Conservation (phyloP, 495 filamentous ascomycete genomes). For the Penicillium taxi region DNA sequence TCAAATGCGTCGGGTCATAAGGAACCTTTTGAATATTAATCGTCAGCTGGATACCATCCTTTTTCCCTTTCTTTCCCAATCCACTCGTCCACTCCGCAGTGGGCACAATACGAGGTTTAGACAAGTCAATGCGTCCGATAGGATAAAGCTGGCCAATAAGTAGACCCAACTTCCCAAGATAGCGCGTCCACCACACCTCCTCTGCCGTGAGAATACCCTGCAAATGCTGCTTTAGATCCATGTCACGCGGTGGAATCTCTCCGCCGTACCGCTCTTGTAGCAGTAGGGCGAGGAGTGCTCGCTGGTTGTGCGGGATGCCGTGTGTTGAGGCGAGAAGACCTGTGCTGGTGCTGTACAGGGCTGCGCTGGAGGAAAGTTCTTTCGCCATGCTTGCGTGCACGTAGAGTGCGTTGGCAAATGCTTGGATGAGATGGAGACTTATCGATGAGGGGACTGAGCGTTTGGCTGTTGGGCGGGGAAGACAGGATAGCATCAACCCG, state of each 20-base stretch:
- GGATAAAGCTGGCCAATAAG: constrained; percentile 23
- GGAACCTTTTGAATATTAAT: constrained; percentile 22
- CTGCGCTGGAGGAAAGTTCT: constrained; percentile 52
- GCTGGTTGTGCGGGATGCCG: constrained; percentile 62
- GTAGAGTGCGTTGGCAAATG: constrained; percentile 46
- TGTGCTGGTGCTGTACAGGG: constrained; percentile 63
- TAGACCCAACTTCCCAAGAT: constrained; percentile 40
- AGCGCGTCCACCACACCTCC: constrained; percentile 55
- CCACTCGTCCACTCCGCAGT: constrained; percentile 17
- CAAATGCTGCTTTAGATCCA: constrained; percentile 38
- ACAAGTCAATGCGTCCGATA: constrained; percentile 20
- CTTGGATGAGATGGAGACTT: constrained; percentile 39
- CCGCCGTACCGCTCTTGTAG: constrained; percentile 73
- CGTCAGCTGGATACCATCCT: constrained; percentile 18
- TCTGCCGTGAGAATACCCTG: constrained; percentile 38
- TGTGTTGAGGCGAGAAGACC: constrained; percentile 58
- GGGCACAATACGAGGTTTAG: constrained; percentile 23
- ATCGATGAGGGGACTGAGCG: constrained; percentile 29
- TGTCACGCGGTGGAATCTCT: constrained; percentile 48
- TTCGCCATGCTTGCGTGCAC: constrained; percentile 44
- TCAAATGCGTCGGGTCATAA: constrained; percentile 23
- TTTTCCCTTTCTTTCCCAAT: constrained; percentile 22
- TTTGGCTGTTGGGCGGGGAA: constrained; percentile 27
- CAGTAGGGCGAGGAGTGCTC: constrained; percentile 63
- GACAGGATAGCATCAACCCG: constrained; percentile 34